phyloP scores from a whole-genome alignment of 1,284 basidiomycete genomes.

The Paramarasmius palmivorus region DNA sequence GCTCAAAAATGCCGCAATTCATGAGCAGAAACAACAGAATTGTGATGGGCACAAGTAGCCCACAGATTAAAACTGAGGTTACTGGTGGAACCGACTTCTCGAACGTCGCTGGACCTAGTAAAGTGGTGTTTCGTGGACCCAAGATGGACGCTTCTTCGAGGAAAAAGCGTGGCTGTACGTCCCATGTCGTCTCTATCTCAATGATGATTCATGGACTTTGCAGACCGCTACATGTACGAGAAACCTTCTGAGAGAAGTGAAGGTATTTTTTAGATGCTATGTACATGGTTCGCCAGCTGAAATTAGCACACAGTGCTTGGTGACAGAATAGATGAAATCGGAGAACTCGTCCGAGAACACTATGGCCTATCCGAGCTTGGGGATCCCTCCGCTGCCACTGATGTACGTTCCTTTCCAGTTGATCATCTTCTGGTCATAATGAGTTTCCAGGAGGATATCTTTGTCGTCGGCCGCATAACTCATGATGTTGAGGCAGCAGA shows the following conservation, averaged over 20 bases:
- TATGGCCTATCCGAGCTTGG: slow-evolving; percentile 74
- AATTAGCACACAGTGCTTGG: slow-evolving; percentile 62
- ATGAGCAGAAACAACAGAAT: slow-evolving; percentile 23
- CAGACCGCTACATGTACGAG: slow-evolving; percentile 94
- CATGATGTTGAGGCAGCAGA: slow-evolving; percentile 62
- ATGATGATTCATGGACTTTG: background rate
- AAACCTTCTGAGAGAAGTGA: slow-evolving; percentile 81
- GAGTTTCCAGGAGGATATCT: slow-evolving; percentile 61
- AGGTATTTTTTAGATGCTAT: slow-evolving; percentile 44
- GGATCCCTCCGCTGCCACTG: slow-evolving; percentile 74
- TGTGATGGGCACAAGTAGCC: slow-evolving; percentile 10
- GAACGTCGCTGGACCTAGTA: slow-evolving; percentile 37
- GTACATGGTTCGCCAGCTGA: slow-evolving; percentile 1
- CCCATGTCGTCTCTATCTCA: slow-evolving; percentile 4
- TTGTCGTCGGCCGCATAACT: slow-evolving; percentile 82
- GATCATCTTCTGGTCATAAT: slow-evolving; percentile 12
- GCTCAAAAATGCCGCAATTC: slow-evolving; percentile 29
- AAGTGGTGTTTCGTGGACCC: slow-evolving; percentile 47
- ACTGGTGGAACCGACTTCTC: slow-evolving; percentile 3
- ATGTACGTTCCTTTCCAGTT: slow-evolving; percentile 45
- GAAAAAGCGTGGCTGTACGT: slow-evolving; percentile 58
- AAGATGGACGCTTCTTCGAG: slow-evolving; percentile 39
- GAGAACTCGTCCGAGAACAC: slow-evolving; percentile 66
- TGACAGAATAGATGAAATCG: slow-evolving; percentile 82
- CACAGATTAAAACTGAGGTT: slow-evolving; percentile 37